A percentile compares a stretch with the other conserved stretches of the same genome.
Conservation (phyloP, 192 early-diverging fungal genomes). For the Coemansia sp. region DNA sequence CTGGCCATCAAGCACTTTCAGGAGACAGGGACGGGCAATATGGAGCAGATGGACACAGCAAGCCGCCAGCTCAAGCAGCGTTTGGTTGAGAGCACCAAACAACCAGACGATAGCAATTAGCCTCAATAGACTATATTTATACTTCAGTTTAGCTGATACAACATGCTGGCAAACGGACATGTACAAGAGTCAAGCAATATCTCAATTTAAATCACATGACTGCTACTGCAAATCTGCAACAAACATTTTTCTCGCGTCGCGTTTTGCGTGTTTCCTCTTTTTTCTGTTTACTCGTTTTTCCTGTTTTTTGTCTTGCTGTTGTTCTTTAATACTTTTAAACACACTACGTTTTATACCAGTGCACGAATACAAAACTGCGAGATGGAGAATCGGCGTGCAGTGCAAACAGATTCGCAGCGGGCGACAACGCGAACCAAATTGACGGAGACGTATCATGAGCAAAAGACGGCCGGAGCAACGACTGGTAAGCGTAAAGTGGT, state of each 20-base stretch:
- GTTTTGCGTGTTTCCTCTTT: background rate
- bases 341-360: background rate
- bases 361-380: background rate
- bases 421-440: conserved; percentile 25
- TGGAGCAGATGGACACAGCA: conserved; percentile 21
- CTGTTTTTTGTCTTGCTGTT: background rate
- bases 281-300: background rate
- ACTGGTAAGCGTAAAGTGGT: conserved; percentile 33
- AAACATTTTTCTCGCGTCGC: background rate
- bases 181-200: background rate
- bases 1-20: conserved; percentile 18
- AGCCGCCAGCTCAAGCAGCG: conserved; percentile 8
- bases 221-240: background rate
- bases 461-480: conserved; percentile 18
- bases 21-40: conserved; percentile 23
- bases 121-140: background rate
- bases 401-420: conserved; percentile 21
- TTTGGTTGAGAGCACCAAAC: background rate
- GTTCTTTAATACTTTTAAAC: background rate
- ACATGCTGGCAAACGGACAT: background rate
- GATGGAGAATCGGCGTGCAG: conserved; percentile 37
- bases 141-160: background rate
- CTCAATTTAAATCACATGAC: background rate
- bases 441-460: conserved; percentile 34
- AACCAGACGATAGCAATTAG: background rate